Conservation (phyloP, 1,284 basidiomycete genomes). For the Rhodotorula sp. region DNA sequence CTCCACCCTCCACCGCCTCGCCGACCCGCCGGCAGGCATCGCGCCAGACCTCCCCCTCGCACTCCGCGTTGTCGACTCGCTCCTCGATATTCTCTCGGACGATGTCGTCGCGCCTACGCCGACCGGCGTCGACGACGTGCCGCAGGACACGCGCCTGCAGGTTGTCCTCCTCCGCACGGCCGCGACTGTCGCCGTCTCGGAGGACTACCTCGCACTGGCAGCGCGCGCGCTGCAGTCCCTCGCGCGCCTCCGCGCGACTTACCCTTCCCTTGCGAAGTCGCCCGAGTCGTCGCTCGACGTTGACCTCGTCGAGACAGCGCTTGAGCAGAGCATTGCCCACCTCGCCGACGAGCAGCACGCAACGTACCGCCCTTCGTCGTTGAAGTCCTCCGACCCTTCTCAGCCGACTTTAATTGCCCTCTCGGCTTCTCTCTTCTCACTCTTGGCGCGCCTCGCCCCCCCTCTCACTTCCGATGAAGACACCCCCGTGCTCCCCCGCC, state of each 20-base stretch:
- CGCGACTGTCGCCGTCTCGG: background rate
- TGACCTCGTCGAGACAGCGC: background rate
- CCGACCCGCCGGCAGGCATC: background rate
- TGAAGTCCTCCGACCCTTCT: background rate
- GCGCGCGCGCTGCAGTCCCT: background rate
- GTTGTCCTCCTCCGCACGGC: conserved; percentile 21
- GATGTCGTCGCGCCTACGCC: conserved; percentile 13
- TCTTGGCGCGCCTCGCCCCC: background rate
- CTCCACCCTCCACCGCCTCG: conserved; percentile 12
- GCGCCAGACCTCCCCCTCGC: conserved; percentile 9
- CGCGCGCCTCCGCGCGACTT: background rate
- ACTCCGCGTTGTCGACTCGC: background rate
- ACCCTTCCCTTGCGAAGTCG: background rate
- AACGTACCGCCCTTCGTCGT: conserved; percentile 1
- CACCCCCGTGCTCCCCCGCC: background rate
- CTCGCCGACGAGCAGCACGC: background rate
- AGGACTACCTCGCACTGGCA: background rate
- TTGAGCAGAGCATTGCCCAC: background rate
- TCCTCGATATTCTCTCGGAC: conserved; percentile 20
- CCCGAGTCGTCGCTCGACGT: background rate
- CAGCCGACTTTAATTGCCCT: background rate
- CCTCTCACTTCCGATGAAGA: background rate
- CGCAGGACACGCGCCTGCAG: background rate
- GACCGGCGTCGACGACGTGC: background rate
- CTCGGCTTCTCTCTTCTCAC: background rate